phyloP scores from a whole-genome alignment of 2,329 filamentous ascomycete genomes.

The Colletotrichum tabaci region DNA sequence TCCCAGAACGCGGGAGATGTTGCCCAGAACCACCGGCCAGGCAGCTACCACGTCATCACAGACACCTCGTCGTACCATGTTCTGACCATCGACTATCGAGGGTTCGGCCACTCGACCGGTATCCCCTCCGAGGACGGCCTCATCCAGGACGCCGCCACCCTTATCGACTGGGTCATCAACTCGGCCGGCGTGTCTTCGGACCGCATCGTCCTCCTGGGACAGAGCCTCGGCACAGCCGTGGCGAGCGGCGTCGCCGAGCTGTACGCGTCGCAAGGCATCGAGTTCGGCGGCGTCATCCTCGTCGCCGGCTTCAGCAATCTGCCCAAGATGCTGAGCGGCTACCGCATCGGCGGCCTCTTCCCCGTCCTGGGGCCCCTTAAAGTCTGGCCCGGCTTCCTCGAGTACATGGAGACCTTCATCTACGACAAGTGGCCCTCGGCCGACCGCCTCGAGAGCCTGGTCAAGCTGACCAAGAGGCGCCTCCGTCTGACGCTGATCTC shows the following conservation, averaged over 20 bases:
- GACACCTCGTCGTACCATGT: constrained; percentile 83
- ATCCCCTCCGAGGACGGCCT: constrained; percentile 84
- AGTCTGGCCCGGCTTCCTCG: constrained; percentile 75
- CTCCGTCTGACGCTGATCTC: constrained; percentile 83
- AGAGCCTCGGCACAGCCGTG: constrained; percentile 91
- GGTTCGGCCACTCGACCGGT: constrained; percentile 88
- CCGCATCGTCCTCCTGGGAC: constrained; percentile 85
- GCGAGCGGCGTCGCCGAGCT: constrained; percentile 81
- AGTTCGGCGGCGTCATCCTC: constrained; percentile 86
- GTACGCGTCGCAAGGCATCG: constrained; percentile 72
- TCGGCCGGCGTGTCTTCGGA: constrained; percentile 75
- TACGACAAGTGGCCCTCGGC: constrained; percentile 88
- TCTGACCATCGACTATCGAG: constrained; percentile 91
- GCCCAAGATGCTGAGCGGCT: constrained; percentile 80
- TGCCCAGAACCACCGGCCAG: constrained; percentile 82
- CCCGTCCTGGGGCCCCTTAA: constrained; percentile 84
- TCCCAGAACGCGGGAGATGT: constrained; percentile 86
- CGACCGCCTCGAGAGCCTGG: constrained; percentile 73
- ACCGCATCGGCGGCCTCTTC: constrained; percentile 83
- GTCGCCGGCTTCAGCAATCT: constrained; percentile 85
- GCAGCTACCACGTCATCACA: constrained; percentile 83
- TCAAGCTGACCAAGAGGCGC: constrained; percentile 64
- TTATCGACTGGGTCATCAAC: constrained; percentile 80
- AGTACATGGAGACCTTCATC: constrained; percentile 73
- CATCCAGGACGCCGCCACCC: constrained; percentile 81